A percentile compares a stretch with the other conserved stretches of the same genome.
These are phyloP conservation scores for Saturnispora sanitii DNA, from an alignment of 805 yeast species.

Conservation along the genomic window DNA sequence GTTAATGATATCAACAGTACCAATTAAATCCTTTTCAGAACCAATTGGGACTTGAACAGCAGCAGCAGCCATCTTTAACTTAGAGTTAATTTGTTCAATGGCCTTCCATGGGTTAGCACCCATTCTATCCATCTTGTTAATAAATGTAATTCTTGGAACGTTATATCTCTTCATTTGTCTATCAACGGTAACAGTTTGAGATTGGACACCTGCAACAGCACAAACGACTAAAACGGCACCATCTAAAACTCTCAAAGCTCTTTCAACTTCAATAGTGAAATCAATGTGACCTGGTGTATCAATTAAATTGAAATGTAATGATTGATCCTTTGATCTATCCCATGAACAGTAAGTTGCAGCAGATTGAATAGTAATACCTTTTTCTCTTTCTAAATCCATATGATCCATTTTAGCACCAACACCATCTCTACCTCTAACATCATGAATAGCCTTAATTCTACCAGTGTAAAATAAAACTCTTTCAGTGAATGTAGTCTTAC, in stretches of 20 bases:
- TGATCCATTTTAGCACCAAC: slow-evolving; percentile 99
- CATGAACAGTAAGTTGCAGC: slow-evolving; percentile 98
- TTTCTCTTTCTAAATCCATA: slow-evolving; percentile 97
- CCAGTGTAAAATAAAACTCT: slow-evolving; percentile 95
- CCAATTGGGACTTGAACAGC: slow-evolving; percentile 98
- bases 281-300: slow-evolving; percentile 99
- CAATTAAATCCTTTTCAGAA: slow-evolving; percentile 71
- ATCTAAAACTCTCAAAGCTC: slow-evolving; percentile 95
- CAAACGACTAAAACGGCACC: slow-evolving; percentile 98
- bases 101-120: slow-evolving; percentile 97
- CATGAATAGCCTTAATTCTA: slow-evolving; percentile 92
- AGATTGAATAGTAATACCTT: slow-evolving; percentile 96
- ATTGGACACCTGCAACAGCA: slow-evolving; percentile 97
- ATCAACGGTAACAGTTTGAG: slow-evolving; percentile 97
- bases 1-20: slow-evolving; percentile 86
- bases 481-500: slow-evolving; percentile 96
- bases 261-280: slow-evolving; percentile 96
- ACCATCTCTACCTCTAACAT: slow-evolving; percentile 91
- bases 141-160: slow-evolving; percentile 92
- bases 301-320: slow-evolving; percentile 83
- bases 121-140: slow-evolving; percentile 98
- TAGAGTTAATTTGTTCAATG: slow-evolving; percentile 79
- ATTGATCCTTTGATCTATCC: slow-evolving; percentile 55
- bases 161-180: slow-evolving; percentile 98
- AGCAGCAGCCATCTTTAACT: slow-evolving; percentile 90